Base-by-base conservation (phyloP, 1,284 basidiomycete genomes). In the Trametes hirsuta region DNA sequence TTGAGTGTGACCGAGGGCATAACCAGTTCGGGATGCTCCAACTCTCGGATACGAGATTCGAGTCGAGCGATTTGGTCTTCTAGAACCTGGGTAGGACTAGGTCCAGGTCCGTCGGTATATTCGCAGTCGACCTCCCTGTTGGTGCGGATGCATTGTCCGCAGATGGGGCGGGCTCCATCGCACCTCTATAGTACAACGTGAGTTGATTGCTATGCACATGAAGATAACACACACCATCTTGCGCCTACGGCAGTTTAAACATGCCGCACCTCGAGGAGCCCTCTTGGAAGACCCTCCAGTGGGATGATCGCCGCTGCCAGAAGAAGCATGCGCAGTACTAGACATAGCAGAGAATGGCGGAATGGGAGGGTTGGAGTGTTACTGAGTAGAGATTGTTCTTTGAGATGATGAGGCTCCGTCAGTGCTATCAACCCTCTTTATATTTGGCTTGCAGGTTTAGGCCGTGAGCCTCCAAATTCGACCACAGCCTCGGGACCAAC, bases 261-360 rank as follows among this genome's bases (percentile, higher is more conserved):
- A 74, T 21, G 72, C 72, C 41, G 71, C 69, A 24, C 72, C 72
- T n/a, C 72, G 71, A 12, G 72, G 70, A 25, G 71, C 71, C 24
- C 72, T 59, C 35, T 58, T 67, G 21, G 62, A 70, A n/a, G 64
- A 49, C 11, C 54, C 55, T 18, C 55, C 49, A 6, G 63, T 59
- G 2, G 66, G 57, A 11, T 59, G 51, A 14, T 51, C 63, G 25
- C 55, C 61, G 3, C 53, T 47, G 41, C 49, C 61, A 1, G 49
- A n/a, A 22, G 36, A 58, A 22, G 36, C 44, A 35, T 51, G 46
- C 22, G 22, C 45, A 24, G 56, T 47, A 18, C 58, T 53, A 30
- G 61, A 60, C 64, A 65, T 65, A 15, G 21, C 22, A 24, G 30
- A 37, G n/a, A 21, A n/a, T 6, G 40, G 12, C 15, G 41, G 21